phyloP scores from a whole-genome alignment of 2,329 filamentous ascomycete genomes.

The Paecilomyces variotii region DNA sequence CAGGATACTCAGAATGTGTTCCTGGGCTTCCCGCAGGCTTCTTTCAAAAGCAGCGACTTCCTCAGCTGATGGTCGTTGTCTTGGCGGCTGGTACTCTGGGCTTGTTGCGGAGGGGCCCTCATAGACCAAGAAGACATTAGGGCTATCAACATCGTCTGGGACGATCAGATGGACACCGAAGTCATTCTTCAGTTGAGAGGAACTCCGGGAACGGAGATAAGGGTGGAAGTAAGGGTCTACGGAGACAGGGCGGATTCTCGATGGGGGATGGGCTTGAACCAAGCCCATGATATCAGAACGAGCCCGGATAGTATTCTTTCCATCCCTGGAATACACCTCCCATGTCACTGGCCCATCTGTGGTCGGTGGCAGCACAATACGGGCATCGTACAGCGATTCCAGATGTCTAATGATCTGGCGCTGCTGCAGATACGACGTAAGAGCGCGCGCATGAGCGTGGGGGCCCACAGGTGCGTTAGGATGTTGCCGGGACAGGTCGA shows the following conservation, averaged over 20 bases:
- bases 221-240: slow-evolving; percentile 44
- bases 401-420: slow-evolving; percentile 74
- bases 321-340: slow-evolving; percentile 81
- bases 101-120: slow-evolving; percentile 38
- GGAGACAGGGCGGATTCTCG: slow-evolving; percentile 36
- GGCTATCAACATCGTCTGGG: slow-evolving; percentile 36
- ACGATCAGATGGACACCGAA: slow-evolving; percentile 43
- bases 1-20: slow-evolving; percentile 46
- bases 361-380: slow-evolving; percentile 70
- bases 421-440: slow-evolving; percentile 81
- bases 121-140: slow-evolving; percentile 43
- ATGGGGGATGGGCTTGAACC: slow-evolving; percentile 41
- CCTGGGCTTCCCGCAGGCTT: slow-evolving; percentile 51
- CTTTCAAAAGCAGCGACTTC: slow-evolving; percentile 51
- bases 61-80: slow-evolving; percentile 46
- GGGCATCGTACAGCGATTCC: slow-evolving; percentile 71
- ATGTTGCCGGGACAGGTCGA: slow-evolving; percentile 76
- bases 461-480: slow-evolving; percentile 63
- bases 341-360: slow-evolving; percentile 63
- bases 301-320: slow-evolving; percentile 59
- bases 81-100: slow-evolving; percentile 47
- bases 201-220: slow-evolving; percentile 34
- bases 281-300: slow-evolving; percentile 43
- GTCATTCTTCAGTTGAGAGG: slow-evolving; percentile 31
- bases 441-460: slow-evolving; percentile 69